Base-by-base conservation (phyloP, 805 yeast species). In the Hemisphaericaspora nanyangensis region DNA sequence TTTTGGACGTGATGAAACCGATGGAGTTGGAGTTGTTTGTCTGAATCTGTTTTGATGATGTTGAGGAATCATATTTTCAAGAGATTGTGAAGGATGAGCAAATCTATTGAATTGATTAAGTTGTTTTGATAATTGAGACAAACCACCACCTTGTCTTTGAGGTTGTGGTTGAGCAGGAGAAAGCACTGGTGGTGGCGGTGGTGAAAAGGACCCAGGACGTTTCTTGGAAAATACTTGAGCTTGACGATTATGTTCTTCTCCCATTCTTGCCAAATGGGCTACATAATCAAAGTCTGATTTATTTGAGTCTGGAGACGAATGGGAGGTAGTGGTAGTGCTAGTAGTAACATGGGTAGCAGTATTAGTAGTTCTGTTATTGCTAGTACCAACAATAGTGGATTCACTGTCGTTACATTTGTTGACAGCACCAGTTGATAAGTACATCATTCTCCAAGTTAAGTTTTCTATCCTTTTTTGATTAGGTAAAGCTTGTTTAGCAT, bases 361-460 rank as follows among this genome's bases (percentile, higher is more conserved):
- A 18, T 7, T 18, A 30, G 12, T 22, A 27, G 15, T 33, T 10
- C 17, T 20, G 19, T 30, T n/a, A 17, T 16, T n/a, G 12, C 13
- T 16, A 13, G n/a, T 30, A n/a, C 15, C 26, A 24, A 3, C 28
- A 16, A 20, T 7, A 15, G 16, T 19, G 24, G 17, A 18, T 18
- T 22, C 16, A 11, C 16, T 7, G 18, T 15, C 24, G 17, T 22
- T 22, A 32, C 19, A 20, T 20, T 13, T 13, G 10, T 6, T 20
- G 10, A 20, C 25, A 20, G 25, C 10, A 20, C 8, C 3, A 22
- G 26, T 22, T 37, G 56, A 57, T 48, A 82, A 65, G 31, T 72
- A 77, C 90, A 88, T 82, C 78, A 88, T 74, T 43, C 96, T 66
- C 96, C 96, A 88, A 7, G 95, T 80, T 39, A 88, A 60, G 55